These are phyloP conservation scores for Cudoniella acicularis DNA, from an alignment of 495 filamentous ascomycete species.

Conservation along the genomic window DNA sequence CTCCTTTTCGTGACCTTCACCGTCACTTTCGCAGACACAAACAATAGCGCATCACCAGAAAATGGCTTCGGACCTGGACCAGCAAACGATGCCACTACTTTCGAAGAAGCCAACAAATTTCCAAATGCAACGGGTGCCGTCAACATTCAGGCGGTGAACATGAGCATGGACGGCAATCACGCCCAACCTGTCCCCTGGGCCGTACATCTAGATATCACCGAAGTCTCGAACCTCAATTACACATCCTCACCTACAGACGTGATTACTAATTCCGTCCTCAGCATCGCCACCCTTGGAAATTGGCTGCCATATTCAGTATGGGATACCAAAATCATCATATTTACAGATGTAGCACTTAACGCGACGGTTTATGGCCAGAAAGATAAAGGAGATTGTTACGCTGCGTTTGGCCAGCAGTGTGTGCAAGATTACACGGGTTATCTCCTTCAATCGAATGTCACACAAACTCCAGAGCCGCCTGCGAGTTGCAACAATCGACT, in stretches of 20 bases:
- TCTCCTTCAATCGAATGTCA: neutral
- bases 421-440: neutral
- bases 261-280: conserved; percentile 1
- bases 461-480: neutral
- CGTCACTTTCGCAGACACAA: neutral
- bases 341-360: neutral
- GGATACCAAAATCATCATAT: neutral
- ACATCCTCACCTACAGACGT: neutral
- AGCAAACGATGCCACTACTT: neutral
- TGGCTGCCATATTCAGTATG: neutral
- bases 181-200: neutral
- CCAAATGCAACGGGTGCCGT: neutral
- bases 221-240: neutral
- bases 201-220: neutral
- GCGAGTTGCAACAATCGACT: neutral
- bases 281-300: neutral
- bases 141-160: neutral
- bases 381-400: neutral
- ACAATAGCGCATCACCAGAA: conserved; percentile 1
- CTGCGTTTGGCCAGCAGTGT: conserved; percentile 1
- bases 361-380: conserved; percentile 2
- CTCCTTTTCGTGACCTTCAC: neutral
- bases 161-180: neutral
- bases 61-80: neutral
- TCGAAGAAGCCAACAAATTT: neutral